Conservation (phyloP, 495 filamentous ascomycete genomes). For the Daldinia loculata region DNA sequence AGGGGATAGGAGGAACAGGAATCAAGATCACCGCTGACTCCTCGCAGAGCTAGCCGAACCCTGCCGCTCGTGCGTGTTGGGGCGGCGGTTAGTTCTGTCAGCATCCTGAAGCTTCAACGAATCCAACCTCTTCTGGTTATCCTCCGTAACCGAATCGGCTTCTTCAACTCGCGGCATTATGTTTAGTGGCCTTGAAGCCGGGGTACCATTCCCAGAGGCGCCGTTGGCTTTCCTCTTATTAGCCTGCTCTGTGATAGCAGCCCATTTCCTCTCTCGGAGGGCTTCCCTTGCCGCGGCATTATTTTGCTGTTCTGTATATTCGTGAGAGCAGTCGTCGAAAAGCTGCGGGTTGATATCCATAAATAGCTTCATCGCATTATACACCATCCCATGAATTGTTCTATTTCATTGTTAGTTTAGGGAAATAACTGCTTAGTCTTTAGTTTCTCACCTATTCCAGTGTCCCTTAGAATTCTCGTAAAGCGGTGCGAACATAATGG, state of each 20-base stretch:
- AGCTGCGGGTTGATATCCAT: conserved; percentile 99
- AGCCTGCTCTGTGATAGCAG: conserved; percentile 81
- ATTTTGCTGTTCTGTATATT: conserved; percentile 97
- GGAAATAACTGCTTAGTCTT: neutral
- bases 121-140: conserved; percentile 84
- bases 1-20: conserved; percentile 13
- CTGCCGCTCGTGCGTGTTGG: conserved; percentile 58
- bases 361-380: conserved; percentile 99
- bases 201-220: conserved; percentile 37
- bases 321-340: conserved; percentile 97
- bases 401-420: conserved; percentile 55
- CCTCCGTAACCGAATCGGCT: conserved; percentile 76
- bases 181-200: conserved; percentile 52
- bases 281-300: conserved; percentile 80
- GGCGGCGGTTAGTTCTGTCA: conserved; percentile 56
- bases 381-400: conserved; percentile 99
- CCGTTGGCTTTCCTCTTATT: conserved; percentile 60
- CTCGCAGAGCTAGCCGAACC: conserved; percentile 59
- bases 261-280: conserved; percentile 84
- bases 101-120: conserved; percentile 82
- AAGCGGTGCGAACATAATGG: conserved; percentile 98
- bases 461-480: conserved; percentile 99
- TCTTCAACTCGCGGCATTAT: conserved; percentile 66
- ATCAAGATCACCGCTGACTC: conserved; percentile 54
- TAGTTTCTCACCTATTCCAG: conserved; percentile 85